Conservation (phyloP, 2,329 filamentous ascomycete genomes). For the Sporothrix euskadiensis region DNA sequence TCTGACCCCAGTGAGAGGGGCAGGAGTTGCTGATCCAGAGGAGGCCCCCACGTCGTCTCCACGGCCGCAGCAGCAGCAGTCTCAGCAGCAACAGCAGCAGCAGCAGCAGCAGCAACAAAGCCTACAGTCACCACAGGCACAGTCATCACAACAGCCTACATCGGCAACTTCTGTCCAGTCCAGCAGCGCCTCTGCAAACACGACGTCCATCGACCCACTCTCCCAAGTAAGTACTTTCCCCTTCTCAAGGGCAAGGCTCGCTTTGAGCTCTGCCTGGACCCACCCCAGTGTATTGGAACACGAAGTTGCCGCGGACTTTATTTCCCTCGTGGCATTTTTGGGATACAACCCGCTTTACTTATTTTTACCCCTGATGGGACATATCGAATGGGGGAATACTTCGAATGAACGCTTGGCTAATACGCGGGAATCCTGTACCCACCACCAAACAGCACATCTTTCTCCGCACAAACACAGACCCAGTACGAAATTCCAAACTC, state of each 20-base stretch:
- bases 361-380: background rate
- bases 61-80: background rate
- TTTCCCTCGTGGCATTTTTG: background rate
- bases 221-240: constrained; percentile 35
- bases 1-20: background rate
- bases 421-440: background rate
- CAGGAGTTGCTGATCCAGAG: background rate
- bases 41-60: background rate
- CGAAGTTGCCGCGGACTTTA: background rate
- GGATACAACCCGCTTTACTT: background rate
- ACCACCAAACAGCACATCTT: constrained; percentile 55
- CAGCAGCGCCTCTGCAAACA: constrained; percentile 26
- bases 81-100: background rate
- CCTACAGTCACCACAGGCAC: background rate
- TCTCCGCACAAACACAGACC: constrained; percentile 65
- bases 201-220: constrained; percentile 37
- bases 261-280: background rate
- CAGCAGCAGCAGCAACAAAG: background rate
- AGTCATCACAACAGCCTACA: constrained; percentile 15
- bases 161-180: constrained; percentile 24
- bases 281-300: background rate
- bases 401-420: background rate
- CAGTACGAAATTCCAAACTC: constrained; percentile 57
- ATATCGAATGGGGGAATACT: background rate
- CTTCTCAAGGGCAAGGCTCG: background rate